Base-by-base conservation (phyloP, 345 rosid species). In the Carallia brachiata region DNA sequence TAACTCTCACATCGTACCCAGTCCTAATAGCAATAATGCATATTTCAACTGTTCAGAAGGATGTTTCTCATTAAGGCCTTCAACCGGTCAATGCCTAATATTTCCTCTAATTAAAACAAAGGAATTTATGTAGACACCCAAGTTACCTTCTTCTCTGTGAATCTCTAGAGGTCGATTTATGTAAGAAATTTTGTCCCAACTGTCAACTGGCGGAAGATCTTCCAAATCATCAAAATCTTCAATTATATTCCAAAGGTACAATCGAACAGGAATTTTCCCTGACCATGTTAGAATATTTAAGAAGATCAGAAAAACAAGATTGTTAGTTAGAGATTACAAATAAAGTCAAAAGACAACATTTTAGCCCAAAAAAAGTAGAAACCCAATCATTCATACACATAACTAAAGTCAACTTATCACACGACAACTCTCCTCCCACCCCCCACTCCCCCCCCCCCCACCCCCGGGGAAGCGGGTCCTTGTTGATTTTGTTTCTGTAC, bases 181-280 rank as follows among this genome's bases (percentile, higher is more conserved):
- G 74, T 87, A 90, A 18, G 90, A 85, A 70, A 92, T 81, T 61
- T 86, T 84, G 79, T 92, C 99, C 99, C 99, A 95, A 48, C 81
- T 79, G 74, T 87, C 93, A 52, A 89, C 70, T 72, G 63, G 81
- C 16, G 86, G 85, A 27, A 80, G 73, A 79, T 85, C 92, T 73
- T 89, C 97, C 64, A 85, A 73, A 74, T 89, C 86, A 81, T 86
- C 90, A 73, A 85, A 86, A 79, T 90, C 84, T 73, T 81, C 76
- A 31, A 70, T 76, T 17, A 85, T 73, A 67, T 71, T 76, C 81
- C 88, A 72, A 60, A 95, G 82, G 73, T 92, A 90, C 73, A 95
- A 71, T 69, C 97, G 87, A 70, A 95, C 89, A 19, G 97, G 96
- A 78, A 90, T 75, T 78, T 88, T 89, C 44, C 85, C 99, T 91